Percentiles rank a stretch among this genome's conserved stretches.
phyloP scores from a whole-genome alignment of 768 basidiomycete species.

The Macrolepiota albuminosa region DNA sequence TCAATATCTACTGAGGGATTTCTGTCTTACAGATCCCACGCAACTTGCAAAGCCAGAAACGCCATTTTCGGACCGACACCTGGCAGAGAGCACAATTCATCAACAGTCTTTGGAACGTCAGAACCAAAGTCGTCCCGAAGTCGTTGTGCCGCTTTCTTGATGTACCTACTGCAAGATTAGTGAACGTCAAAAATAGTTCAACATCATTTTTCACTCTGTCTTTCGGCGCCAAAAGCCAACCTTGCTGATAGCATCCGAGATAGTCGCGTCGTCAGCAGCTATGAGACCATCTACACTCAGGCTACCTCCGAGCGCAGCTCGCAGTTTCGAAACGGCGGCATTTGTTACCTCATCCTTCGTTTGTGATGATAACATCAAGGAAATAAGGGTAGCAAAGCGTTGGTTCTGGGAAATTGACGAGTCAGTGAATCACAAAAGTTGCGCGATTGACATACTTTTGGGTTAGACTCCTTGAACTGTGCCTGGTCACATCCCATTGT shows the following conservation, averaged over 20 bases:
- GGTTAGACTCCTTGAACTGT: constrained; percentile 56
- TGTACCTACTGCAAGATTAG: constrained; percentile 41
- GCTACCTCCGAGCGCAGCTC: constrained; percentile 70
- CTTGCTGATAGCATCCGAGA: constrained; percentile 77
- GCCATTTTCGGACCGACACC: constrained; percentile 99
- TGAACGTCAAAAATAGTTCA: not conserved
- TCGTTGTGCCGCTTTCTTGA: constrained; percentile 66
- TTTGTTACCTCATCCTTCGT: constrained; percentile 91
- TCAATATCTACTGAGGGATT: not conserved
- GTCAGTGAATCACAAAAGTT: not conserved
- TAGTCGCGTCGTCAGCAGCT: constrained; percentile 51
- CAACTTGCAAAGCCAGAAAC: constrained; percentile 76
- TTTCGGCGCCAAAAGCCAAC: constrained; percentile 94
- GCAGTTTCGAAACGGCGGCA: constrained; percentile 71
- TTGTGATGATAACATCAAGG: constrained; percentile 93
- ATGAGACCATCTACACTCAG: constrained; percentile 70
- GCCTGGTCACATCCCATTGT: constrained; percentile 85
- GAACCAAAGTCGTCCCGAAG: constrained; percentile 70
- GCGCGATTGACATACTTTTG: constrained; percentile 42
- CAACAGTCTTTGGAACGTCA: constrained; percentile 86
- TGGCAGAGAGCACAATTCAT: constrained; percentile 79
- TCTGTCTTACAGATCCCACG: constrained; percentile 69
- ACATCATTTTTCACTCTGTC: constrained; percentile 51
- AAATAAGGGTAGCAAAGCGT: constrained; percentile 82
- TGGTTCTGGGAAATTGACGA: constrained; percentile 47